Evolutionary conservation across 495 filamentous ascomycete species (phyloP).

Genomic region (Tetracladium marchalianum): DNA sequence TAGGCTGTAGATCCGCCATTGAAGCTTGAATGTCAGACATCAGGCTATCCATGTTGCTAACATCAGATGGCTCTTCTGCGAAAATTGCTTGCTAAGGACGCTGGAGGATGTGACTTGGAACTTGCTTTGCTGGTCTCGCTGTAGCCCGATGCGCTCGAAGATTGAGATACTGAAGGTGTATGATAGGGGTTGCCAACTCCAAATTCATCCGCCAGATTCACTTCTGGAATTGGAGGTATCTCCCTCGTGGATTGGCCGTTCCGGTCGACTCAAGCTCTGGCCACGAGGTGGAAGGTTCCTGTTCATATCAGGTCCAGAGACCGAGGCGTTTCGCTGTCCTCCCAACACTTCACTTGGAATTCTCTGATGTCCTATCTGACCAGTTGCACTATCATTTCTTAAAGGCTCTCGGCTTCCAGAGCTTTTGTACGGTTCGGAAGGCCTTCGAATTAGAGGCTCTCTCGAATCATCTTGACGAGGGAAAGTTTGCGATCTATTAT

Average conservation of each 20-base stretch:
- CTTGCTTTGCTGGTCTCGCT: constrained; percentile 58
- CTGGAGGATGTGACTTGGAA: constrained; percentile 58
- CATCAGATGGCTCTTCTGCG: constrained; percentile 12
- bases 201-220: constrained; percentile 42
- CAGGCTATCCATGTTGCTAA: constrained; percentile 31
- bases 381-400: no score
- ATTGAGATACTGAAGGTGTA: constrained; percentile 53
- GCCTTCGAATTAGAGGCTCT: constrained; percentile 31
- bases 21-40: constrained; percentile 43
- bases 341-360: not conserved
- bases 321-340: constrained; percentile 28
- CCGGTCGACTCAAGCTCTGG: constrained; percentile 28
- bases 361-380: constrained; percentile 5
- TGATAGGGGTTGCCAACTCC: constrained; percentile 48
- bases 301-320: constrained; percentile 34
- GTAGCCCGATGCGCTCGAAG: constrained; percentile 57
- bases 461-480: constrained; percentile 29
- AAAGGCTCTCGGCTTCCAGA: constrained; percentile 24
- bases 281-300: constrained; percentile 37
- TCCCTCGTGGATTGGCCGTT: constrained; percentile 19
- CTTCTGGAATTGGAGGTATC: constrained; percentile 13
- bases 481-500: constrained; percentile 45
- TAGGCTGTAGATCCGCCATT: constrained; percentile 28
- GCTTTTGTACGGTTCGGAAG: constrained; percentile 32
- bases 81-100: constrained; percentile 20